A percentile compares a stretch with the other conserved stretches of the same genome.
Evolutionary conservation across 495 filamentous ascomycete species (phyloP).

Genomic region (Hypoxylon rickii): DNA sequence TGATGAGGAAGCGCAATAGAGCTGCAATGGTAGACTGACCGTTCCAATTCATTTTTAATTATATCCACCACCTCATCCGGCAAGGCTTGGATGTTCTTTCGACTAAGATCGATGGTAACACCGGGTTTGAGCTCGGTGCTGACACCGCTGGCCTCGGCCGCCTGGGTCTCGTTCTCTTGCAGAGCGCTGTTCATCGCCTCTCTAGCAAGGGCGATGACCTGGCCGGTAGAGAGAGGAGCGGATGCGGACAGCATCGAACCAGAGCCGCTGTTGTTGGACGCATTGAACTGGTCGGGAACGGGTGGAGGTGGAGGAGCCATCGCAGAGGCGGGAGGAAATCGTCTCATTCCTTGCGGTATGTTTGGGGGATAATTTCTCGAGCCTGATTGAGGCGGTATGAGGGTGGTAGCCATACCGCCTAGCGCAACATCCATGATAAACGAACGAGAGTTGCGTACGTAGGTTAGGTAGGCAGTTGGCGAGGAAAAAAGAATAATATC

Average conservation of each 20-base stretch:
- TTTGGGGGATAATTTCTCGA: slow-evolving; percentile 47
- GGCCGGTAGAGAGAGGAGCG: slow-evolving; percentile 48
- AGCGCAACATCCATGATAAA: slow-evolving; percentile 36
- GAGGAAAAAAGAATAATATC: too few relatives aligned
- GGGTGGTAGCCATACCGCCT: slow-evolving; percentile 36
- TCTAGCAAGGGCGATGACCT: slow-evolving; percentile 62
- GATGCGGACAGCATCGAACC: slow-evolving; percentile 45
- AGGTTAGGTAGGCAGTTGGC: too few relatives aligned
- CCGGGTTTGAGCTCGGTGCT: slow-evolving; percentile 74
- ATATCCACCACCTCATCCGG: slow-evolving; percentile 90
- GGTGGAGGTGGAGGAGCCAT: slow-evolving; percentile 42
- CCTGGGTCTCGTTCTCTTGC: slow-evolving; percentile 69
- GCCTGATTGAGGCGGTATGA: slow-evolving; percentile 32
- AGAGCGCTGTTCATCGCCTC: slow-evolving; percentile 70
- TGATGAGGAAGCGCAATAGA: background rate
- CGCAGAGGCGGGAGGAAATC: slow-evolving; percentile 44
- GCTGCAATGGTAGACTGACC: slow-evolving; percentile 55
- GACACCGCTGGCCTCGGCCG: slow-evolving; percentile 68
- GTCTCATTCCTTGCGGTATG: slow-evolving; percentile 42
- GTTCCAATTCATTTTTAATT: slow-evolving; percentile 89
- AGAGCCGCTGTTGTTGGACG: slow-evolving; percentile 21
- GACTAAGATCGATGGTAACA: slow-evolving; percentile 85
- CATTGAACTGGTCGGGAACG: slow-evolving; percentile 44
- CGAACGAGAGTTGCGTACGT: too few relatives aligned
- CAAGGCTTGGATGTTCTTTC: slow-evolving; percentile 76